A percentile compares a stretch with the other conserved stretches of the same genome.
phyloP scores from a whole-genome alignment of 2,329 filamentous ascomycete species.

The Mariannaea sp. region DNA sequence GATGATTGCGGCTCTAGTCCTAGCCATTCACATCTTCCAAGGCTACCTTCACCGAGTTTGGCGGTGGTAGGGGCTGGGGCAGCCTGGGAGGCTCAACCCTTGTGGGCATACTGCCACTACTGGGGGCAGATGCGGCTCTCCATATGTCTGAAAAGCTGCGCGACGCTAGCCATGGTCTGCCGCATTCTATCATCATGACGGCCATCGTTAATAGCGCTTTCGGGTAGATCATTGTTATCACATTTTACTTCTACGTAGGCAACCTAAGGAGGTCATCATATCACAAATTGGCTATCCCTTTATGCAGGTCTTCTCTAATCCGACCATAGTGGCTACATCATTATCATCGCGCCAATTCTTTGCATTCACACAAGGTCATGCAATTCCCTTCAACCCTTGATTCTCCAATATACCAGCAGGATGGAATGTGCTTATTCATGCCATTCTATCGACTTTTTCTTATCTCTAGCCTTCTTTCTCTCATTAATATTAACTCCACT shows the following conservation, averaged over 20 bases:
- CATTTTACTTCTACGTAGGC: slow-evolving; percentile 30
- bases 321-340: slow-evolving; percentile 32
- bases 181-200: slow-evolving; percentile 26
- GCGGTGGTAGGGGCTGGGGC: slow-evolving; percentile 28
- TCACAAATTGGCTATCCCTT: slow-evolving; percentile 30
- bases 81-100: slow-evolving; percentile 26
- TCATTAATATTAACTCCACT: slow-evolving; percentile 32
- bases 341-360: slow-evolving; percentile 31
- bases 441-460: slow-evolving; percentile 29
- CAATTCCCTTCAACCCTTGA: slow-evolving; percentile 31
- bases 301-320: slow-evolving; percentile 33
- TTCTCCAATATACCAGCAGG: slow-evolving; percentile 24
- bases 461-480: slow-evolving; percentile 24
- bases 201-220: slow-evolving; percentile 30
- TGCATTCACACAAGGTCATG: slow-evolving; percentile 30
- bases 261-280: slow-evolving; percentile 22
- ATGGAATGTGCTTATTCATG: slow-evolving; percentile 29
- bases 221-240: slow-evolving; percentile 35
- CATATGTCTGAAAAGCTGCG: slow-evolving; percentile 33
- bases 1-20: slow-evolving; percentile 20
- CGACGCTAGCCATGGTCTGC: slow-evolving; percentile 26
- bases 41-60: slow-evolving; percentile 28
- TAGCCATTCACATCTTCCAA: slow-evolving; percentile 30
- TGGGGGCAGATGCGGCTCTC: slow-evolving; percentile 31
- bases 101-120: slow-evolving; percentile 26